Evolutionary conservation across 2,329 filamentous ascomycete species (phyloP).

Genomic region (Fusarium graminum): DNA sequence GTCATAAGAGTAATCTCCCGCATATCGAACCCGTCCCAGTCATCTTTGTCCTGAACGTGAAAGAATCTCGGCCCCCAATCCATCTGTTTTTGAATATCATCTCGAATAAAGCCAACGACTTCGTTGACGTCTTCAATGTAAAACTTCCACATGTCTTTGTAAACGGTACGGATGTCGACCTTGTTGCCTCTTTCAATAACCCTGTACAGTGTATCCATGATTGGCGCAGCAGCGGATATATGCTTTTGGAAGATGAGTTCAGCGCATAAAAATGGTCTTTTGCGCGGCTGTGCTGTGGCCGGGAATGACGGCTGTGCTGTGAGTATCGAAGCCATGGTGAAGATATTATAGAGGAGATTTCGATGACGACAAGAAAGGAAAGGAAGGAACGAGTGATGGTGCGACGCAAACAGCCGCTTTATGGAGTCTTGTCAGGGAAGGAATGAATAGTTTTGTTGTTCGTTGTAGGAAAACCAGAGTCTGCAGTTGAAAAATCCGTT

Average conservation of each 20-base stretch:
- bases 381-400: background rate
- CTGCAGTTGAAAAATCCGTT: conserved; percentile 21
- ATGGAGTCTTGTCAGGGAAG: conserved; percentile 3
- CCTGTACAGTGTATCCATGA: conserved; percentile 31
- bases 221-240: conserved; percentile 1
- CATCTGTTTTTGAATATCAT: conserved; percentile 28
- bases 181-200: conserved; percentile 44
- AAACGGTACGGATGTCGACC: conserved; percentile 4
- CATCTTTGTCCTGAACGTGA: conserved; percentile 17
- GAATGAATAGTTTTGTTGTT: conserved; percentile 4
- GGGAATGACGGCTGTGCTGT: conserved; percentile 29
- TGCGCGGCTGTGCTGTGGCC: conserved; percentile 19
- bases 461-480: conserved; percentile 4
- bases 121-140: conserved; percentile 38
- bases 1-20: conserved; percentile 29
- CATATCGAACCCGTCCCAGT: background rate
- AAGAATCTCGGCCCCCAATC: conserved; percentile 31
- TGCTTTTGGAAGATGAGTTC: conserved; percentile 14
- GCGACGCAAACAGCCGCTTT: conserved; percentile 14
- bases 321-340: conserved; percentile 33
- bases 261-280: conserved; percentile 16
- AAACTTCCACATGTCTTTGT: conserved; percentile 34
- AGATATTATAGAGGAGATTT: conserved; percentile 2
- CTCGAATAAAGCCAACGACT: conserved; percentile 39
- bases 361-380: conserved; percentile 1